phyloP scores from a whole-genome alignment of 352 stramenopile species.

The Pseudoperonospora humuli region DNA sequence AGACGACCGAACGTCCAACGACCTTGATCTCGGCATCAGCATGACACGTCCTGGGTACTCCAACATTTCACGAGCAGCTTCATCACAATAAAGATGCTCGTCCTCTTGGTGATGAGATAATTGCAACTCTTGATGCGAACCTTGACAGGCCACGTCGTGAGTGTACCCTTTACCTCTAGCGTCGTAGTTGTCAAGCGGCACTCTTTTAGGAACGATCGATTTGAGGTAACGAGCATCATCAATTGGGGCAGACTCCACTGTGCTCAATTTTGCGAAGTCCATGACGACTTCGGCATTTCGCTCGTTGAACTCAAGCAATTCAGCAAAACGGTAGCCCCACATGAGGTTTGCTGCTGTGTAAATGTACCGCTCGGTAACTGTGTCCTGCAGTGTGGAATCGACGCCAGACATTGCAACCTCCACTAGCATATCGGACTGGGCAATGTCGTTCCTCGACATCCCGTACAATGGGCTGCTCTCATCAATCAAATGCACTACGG shows the following conservation, averaged over 20 bases:
- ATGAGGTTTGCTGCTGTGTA: conserved; percentile 61
- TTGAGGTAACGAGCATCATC: conserved; percentile 40
- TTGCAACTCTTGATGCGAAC: conserved; percentile 17
- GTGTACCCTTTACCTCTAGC: conserved; percentile 4
- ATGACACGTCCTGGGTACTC: conserved; percentile 22
- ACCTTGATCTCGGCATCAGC: conserved; percentile 21
- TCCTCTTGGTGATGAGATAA: conserved; percentile 13
- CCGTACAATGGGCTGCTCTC: conserved; percentile 56
- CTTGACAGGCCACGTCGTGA: conserved; percentile 8
- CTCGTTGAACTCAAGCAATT: conserved; percentile 69
- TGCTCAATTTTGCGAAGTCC: conserved; percentile 73
- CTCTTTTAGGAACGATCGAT: conserved; percentile 5
- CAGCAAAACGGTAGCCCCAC: conserved; percentile 66
- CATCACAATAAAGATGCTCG: conserved; percentile 17
- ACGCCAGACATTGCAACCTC: conserved; percentile 71
- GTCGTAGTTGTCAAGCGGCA: conserved; percentile 5
- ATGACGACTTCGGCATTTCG: conserved; percentile 57
- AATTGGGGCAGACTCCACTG: conserved; percentile 46
- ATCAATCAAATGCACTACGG: conserved; percentile 74
- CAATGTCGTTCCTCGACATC: conserved; percentile 50
- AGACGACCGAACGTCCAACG: conserved; percentile 16
- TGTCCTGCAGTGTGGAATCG: conserved; percentile 79
- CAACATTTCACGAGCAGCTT: conserved; percentile 21
- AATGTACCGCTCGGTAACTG: conserved; percentile 67
- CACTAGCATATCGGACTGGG: conserved; percentile 63